Evolutionary conservation across 257 asterid genomes (phyloP), one percentile per base, ranked within the genome.

Genomic region (Nyctanthes arbortristis): DNA sequence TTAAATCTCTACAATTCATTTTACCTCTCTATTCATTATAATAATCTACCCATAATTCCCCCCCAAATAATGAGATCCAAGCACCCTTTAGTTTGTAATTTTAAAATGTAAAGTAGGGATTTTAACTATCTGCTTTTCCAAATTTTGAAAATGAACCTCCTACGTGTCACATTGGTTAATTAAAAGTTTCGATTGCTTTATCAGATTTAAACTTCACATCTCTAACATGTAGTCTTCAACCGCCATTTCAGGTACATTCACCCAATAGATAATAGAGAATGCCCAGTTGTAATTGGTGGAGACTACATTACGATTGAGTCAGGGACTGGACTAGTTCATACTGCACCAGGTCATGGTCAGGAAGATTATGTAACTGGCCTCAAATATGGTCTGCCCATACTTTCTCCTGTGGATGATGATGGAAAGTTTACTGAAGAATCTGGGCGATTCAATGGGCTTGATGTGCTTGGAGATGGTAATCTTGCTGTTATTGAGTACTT

Each of bases 331-430:
- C 78, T 91, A 79, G 99, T 93, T 72, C 99, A 93, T 77, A 93
- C 99, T 22, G 99, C 99, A 34, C 99, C 99, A 40, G 99, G 99
- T 65, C 99, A 93, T 73, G 99, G 99, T 57, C 99, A 89, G 74
- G 99, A 93, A 73, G 99, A 93, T 79, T 89, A 86, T 72, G 84
- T 78, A 18, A 89, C 97, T 64, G 96, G 99, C 79, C 90, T 89
- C 70, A 91, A 91, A 79, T 93, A 91, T 69, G 91, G 86, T 10
- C 77, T 93, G 75, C 91, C 99, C 20, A 81, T 93, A 67, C 34
- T 87, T 74, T 89, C 99, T 55, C 99, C 99, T 37, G 97, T 93
- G 71, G 96, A 93, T 65, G 97, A 91, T 75, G 96, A 79, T 76
- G 99, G 99, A 61, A 76, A 72, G 67, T 93, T 89, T 77, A 91